Conservation (phyloP, 768 basidiomycete species). For the Panellus pusillus region DNA sequence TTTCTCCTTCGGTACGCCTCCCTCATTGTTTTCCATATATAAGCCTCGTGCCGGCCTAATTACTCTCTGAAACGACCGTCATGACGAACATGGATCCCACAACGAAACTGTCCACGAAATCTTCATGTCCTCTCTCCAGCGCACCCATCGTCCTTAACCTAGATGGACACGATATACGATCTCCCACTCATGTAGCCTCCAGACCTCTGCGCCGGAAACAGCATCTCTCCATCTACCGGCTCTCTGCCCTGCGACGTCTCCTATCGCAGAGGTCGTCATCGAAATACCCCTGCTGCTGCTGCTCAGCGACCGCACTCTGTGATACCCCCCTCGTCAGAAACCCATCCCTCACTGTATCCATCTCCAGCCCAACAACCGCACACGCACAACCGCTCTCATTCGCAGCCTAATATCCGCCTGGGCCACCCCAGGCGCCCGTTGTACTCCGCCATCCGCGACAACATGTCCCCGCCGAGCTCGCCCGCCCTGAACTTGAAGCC, state of each 20-base stretch:
- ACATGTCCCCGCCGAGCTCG: slow-evolving; percentile 43
- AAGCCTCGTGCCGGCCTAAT: neutral
- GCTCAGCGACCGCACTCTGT: slow-evolving; percentile 16
- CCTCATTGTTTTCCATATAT: neutral
- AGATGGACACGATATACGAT: slow-evolving; percentile 5
- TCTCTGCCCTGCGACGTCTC: slow-evolving; percentile 18
- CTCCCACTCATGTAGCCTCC: neutral
- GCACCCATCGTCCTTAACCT: slow-evolving; percentile 9
- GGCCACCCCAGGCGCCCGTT: slow-evolving; percentile 56
- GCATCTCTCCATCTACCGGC: slow-evolving; percentile 16
- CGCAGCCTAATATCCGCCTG: slow-evolving; percentile 36
- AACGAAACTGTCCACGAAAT: slow-evolving; percentile 18
- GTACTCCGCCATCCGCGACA: slow-evolving; percentile 51
- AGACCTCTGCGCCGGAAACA: slow-evolving; percentile 18
- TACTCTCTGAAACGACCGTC: slow-evolving; percentile 3
- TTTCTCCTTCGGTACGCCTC: too few relatives aligned
- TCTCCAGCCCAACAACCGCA: neutral
- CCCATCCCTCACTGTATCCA: slow-evolving; percentile 17
- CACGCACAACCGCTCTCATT: slow-evolving; percentile 24
- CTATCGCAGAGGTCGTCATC: slow-evolving; percentile 14
- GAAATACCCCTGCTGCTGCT: slow-evolving; percentile 11
- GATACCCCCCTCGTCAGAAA: slow-evolving; percentile 6
- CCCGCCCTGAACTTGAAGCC: slow-evolving; percentile 15
- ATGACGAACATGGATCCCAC: slow-evolving; percentile 16
- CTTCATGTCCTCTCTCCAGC: slow-evolving; percentile 14